These are phyloP conservation scores for Onygenales sp. DNA, from an alignment of 2,329 filamentous ascomycete genomes.

Conservation along the genomic window DNA sequence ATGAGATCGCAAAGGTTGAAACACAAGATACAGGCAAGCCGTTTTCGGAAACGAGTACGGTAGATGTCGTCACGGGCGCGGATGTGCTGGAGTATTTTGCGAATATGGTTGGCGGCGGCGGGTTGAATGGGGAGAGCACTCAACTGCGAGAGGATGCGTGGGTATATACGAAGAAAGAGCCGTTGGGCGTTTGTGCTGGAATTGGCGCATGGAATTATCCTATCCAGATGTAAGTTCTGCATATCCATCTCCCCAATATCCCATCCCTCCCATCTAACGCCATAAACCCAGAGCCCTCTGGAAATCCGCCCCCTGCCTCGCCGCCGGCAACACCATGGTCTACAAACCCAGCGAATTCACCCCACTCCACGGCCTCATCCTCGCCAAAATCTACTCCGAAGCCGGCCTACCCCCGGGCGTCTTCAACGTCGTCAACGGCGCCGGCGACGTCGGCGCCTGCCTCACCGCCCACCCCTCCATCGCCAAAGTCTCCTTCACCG, in stretches of 20 bases:
- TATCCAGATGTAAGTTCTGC: slow-evolving; percentile 58
- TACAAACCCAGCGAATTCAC: slow-evolving; percentile 88
- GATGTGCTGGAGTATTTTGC: slow-evolving; percentile 85
- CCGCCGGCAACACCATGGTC: slow-evolving; percentile 81
- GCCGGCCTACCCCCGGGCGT: slow-evolving; percentile 73
- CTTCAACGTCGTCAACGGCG: slow-evolving; percentile 79
- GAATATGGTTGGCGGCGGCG: slow-evolving; percentile 65
- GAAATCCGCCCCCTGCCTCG: slow-evolving; percentile 79
- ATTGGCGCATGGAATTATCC: slow-evolving; percentile 93
- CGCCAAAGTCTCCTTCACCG: slow-evolving; percentile 83
- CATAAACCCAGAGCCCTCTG: slow-evolving; percentile 52
- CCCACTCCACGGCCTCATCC: slow-evolving; percentile 65
- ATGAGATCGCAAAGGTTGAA: slow-evolving; percentile 68
- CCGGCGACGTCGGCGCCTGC: slow-evolving; percentile 65
- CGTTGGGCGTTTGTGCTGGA: slow-evolving; percentile 73
- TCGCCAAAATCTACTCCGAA: slow-evolving; percentile 67
- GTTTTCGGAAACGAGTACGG: slow-evolving; percentile 71
- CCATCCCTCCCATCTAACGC: not conserved
- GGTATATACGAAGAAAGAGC: slow-evolving; percentile 73
- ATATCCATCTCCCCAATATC: not conserved
- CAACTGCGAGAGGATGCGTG: slow-evolving; percentile 66
- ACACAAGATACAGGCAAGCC: slow-evolving; percentile 82
- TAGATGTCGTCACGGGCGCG: slow-evolving; percentile 73
- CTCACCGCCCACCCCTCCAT: slow-evolving; percentile 63
- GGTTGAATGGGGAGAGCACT: slow-evolving; percentile 70